Conservation (phyloP, 768 basidiomycete genomes). For the Agrocybe pediades region DNA sequence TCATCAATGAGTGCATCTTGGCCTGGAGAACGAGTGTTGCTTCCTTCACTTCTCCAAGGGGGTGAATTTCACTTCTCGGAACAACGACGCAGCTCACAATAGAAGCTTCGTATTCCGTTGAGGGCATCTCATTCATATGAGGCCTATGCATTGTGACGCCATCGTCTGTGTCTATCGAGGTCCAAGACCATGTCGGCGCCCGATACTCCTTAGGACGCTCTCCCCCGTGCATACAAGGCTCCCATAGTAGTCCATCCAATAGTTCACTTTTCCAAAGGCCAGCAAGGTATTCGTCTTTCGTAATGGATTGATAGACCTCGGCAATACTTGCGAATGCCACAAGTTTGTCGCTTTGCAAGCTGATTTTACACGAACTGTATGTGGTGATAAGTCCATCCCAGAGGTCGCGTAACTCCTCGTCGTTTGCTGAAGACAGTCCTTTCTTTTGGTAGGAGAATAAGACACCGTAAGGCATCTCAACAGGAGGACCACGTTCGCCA, state of each 20-base stretch:
- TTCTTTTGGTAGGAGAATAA: neutral
- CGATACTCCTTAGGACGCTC: neutral
- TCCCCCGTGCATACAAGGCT: neutral
- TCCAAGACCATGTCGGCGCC: neutral
- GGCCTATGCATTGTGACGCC: neutral
- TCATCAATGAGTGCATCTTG: neutral
- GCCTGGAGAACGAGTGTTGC: neutral
- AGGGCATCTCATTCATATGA: neutral
- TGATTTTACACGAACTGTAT: neutral
- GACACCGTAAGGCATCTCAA: neutral
- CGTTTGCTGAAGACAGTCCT: neutral
- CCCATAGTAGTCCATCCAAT: neutral
- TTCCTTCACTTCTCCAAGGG: neutral
- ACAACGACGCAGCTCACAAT: neutral
- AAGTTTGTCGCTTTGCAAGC: neutral
- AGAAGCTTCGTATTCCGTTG: neutral
- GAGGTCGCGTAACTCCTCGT: neutral
- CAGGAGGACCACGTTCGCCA: neutral
- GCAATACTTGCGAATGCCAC: neutral
- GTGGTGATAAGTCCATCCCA: neutral
- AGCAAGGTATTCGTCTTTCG: neutral
- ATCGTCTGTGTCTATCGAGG: neutral
- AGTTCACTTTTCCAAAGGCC: neutral
- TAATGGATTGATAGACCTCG: neutral
- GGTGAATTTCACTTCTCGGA: neutral